These are phyloP conservation scores for Monosporascus sp. DNA, from an alignment of 2,329 filamentous ascomycete genomes.

Conservation along the genomic window DNA sequence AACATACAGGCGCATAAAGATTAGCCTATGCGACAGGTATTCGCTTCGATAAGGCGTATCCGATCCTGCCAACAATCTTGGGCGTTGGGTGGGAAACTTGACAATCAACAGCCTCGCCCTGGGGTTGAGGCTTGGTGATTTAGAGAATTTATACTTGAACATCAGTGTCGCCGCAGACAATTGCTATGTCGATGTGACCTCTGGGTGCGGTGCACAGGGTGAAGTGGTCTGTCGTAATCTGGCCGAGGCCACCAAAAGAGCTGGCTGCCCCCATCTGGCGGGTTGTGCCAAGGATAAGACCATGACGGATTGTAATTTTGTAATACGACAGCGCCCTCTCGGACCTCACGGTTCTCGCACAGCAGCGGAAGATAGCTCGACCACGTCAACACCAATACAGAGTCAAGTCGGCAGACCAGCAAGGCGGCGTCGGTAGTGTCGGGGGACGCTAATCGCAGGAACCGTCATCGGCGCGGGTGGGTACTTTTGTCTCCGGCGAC, in stretches of 20 bases:
- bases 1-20: no score
- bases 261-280: not conserved
- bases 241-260: not conserved
- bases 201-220: not conserved
- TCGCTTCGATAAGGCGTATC: not conserved
- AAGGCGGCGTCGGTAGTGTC: no score
- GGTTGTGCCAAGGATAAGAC: not conserved
- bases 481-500: no score
- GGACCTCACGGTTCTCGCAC: no score
- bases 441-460: no score
- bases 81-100: not conserved
- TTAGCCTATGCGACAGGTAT: not conserved
- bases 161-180: not conserved
- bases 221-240: not conserved
- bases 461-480: no score
- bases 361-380: no score
- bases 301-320: not conserved
- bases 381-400: no score
- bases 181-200: constrained; percentile 2
- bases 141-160: not conserved
- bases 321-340: not conserved
- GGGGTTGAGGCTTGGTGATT: not conserved
- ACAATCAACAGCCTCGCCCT: not conserved
- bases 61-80: not conserved
- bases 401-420: no score